Conservation (phyloP, 352 stramenopile genomes). For the Globisporangium okanoganense region DNA sequence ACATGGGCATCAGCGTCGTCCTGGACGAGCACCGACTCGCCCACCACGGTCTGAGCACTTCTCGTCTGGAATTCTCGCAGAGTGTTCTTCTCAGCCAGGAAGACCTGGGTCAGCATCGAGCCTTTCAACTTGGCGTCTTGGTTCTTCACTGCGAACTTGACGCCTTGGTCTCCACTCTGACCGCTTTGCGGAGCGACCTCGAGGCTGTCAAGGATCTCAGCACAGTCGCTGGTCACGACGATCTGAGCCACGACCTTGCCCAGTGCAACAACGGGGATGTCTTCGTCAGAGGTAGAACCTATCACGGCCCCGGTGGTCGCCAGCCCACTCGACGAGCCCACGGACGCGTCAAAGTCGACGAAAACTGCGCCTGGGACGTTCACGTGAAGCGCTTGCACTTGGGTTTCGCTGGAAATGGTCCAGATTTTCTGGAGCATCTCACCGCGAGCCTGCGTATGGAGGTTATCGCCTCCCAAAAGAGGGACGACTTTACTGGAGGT, state of each 20-base stretch:
- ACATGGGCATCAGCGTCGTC: not conserved
- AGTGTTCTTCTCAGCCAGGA: not conserved
- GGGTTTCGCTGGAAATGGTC: not conserved
- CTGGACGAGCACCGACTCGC: not conserved
- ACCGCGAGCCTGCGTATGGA: not conserved
- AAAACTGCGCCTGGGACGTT: not conserved
- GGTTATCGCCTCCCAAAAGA: not conserved
- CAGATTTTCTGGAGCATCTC: not conserved
- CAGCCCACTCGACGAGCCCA: not conserved
- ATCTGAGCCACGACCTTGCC: not conserved
- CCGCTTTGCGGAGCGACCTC: not conserved
- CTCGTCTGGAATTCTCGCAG: not conserved
- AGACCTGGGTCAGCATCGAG: not conserved
- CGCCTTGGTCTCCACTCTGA: not conserved
- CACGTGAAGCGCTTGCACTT: not conserved
- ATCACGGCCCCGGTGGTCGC: not conserved
- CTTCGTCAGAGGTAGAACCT: not conserved
- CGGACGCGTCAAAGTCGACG: not conserved
- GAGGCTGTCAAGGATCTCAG: not conserved
- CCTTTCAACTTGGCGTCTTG: not conserved
- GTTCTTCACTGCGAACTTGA: not conserved
- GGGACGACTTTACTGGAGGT: not conserved
- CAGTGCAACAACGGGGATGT: not conserved
- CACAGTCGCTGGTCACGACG: not conserved
- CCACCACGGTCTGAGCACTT: not conserved